Base-by-base conservation (phyloP, 305 asterid genomes). In the Nicotiana rustica region DNA sequence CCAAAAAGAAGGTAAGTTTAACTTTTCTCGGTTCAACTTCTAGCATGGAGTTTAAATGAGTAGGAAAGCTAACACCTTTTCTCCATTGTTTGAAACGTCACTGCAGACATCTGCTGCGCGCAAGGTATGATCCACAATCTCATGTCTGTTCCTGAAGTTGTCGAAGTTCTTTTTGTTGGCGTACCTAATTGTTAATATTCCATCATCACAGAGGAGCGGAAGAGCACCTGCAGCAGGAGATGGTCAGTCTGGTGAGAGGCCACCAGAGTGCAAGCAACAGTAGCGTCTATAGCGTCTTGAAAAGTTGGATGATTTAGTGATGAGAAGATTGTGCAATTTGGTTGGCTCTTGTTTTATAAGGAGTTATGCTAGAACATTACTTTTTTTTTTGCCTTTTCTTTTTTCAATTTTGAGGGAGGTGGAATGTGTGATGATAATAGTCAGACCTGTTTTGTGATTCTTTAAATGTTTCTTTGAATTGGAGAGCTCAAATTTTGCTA, bases 241-340 rank as follows among this genome's bases (percentile, higher is more conserved):
- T 69, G 92, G 89, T 41, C 88, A 68, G 79, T 83, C 67, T 35
- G 91, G 91, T 13, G 91, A 89, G 77, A 86, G 89, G 35, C 92
- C 91, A 80, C 87, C 92, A 4, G 92, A 89, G 81, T 89, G 92
- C 87, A 89, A 89, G 86, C 92, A 89, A 60, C 92, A 89, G 89
- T 88, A 86, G 79, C n/a, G 36, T 70, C 71, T 13, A 66, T 14
- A 31, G 44, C n/a, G 21, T 66, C 2, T 66, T 31, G 71, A 29
- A 15, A 65, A 14, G 19, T 13, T 31, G 71, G 44, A 66, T 31
- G 19, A 31, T 6, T 29, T 56, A 13, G 71, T 25, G 12, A 67
- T 31, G 12, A 67, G 15, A 35, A 67, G 29, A 15, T 15, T 35
- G 55, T 35, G 76, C 55, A 67, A 67, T 67, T 35, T 67, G 14